Evolutionary conservation across 495 filamentous ascomycete genomes (phyloP).

Genomic region (Clavariopsis aquatica): DNA sequence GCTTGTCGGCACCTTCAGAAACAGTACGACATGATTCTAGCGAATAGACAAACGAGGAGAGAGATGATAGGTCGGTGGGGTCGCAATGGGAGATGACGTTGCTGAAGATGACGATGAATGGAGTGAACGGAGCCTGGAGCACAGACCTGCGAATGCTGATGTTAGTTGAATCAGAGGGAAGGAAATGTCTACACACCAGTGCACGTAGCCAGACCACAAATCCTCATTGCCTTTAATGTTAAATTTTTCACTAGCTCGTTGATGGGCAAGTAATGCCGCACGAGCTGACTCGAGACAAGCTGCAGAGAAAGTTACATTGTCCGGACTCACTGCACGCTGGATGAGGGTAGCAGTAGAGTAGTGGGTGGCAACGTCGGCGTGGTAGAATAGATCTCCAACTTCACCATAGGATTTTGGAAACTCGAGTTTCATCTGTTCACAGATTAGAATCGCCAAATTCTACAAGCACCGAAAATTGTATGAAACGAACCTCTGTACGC

Average conservation of each 20-base stretch:
- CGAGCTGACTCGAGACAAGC: conserved; percentile 65
- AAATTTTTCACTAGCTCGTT: conserved; percentile 53
- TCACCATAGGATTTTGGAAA: conserved; percentile 11
- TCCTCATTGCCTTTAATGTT: conserved; percentile 48
- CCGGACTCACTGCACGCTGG: conserved; percentile 62
- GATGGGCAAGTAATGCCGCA: conserved; percentile 55
- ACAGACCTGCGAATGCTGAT: conserved; percentile 54
- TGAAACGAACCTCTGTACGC: conserved; percentile 15
- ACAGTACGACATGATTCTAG: conserved; percentile 54
- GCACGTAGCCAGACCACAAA: conserved; percentile 59
- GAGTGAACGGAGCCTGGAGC: conserved; percentile 66
- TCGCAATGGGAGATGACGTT: conserved; percentile 57
- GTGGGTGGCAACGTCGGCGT: conserved; percentile 58
- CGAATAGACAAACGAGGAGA: conserved; percentile 60
- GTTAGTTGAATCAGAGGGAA: not conserved
- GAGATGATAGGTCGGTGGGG: conserved; percentile 51
- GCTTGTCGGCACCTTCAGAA: conserved; percentile 59
- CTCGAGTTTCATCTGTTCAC: not conserved
- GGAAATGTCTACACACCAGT: conserved; percentile 54
- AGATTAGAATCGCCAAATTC: not conserved
- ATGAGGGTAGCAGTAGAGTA: conserved; percentile 58
- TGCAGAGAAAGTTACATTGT: conserved; percentile 52
- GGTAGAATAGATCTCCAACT: conserved; percentile 48
- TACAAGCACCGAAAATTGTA: not conserved
- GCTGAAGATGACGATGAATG: conserved; percentile 71